Base-by-base conservation (phyloP, 1,139 yeast species). In the Pichia sp. region DNA sequence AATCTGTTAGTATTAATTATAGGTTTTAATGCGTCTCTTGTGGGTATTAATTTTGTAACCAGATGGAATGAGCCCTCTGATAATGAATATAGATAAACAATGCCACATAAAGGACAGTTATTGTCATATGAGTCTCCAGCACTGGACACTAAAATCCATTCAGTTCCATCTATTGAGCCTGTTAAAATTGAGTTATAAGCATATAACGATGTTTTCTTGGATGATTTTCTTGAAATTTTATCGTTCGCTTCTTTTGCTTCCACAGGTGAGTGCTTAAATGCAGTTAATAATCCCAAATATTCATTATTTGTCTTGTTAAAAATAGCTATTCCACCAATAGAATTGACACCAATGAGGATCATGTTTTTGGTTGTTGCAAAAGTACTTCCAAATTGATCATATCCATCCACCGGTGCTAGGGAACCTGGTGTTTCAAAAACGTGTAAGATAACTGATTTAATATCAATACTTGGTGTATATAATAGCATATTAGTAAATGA, bases 371-470 rank as follows among this genome's bases (percentile, higher is more conserved):
- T 59, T 1, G 60, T 54, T 1, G 65, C 58, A 8, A 69, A 46
- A 2, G 64, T 49, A 1, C 66, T 50, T 1, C 74, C 73, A 54
- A 68, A 65, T 39, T 69, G 70, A 46, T 74, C 78, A 56, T 65
- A 69, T 9, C 65, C 62, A 26, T 47, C 43, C 2, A 31, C 3
- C 42, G 52, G 55, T 7, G 39, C 32, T 34, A 61, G 56, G 7
- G 45, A 18, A 9, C 33, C 2, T n/a, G 73, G 67, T 8, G 60
- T 36, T 27, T 54, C 3, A 39, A 60, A 48, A 33, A 45, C 34
- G 7, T 48, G 50, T 40, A 50, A 31, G 1, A 40, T 10, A 31
- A 37, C 51, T 45, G 27, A 49, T 46, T 40, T 66, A 49, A 35
- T 62, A 41, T 4, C 46, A 29, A 50, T 34, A 18, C 28, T 26